These are phyloP conservation scores for Pharnaceum exiguum DNA, from an alignment of 148 eudicot genomes.

Conservation along the genomic window DNA sequence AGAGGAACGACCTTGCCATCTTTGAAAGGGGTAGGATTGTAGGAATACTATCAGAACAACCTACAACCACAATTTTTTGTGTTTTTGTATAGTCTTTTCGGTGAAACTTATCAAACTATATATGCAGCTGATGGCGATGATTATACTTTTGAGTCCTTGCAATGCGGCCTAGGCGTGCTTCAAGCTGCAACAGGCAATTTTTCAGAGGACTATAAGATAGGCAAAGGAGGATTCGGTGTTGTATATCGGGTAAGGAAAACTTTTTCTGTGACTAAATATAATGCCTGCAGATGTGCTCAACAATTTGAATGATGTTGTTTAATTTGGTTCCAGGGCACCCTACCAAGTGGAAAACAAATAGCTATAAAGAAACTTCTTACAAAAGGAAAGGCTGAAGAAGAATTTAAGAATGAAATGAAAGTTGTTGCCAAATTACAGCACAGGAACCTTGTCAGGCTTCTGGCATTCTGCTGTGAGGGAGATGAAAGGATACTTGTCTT, in stretches of 20 bases:
- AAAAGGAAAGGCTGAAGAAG: neutral
- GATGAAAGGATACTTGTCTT: no score
- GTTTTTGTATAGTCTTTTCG: no score
- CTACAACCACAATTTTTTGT: no score
- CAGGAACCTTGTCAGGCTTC: neutral
- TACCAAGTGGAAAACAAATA: neutral
- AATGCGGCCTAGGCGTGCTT: neutral
- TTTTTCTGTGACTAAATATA: no score
- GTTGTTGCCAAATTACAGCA: neutral
- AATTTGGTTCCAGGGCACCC: neutral
- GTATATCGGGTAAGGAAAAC: neutral
- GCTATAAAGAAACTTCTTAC: neutral
- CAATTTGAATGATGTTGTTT: no score
- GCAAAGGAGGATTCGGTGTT: neutral
- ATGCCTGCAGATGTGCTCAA: no score
- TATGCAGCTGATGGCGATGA: conserved; percentile 1
- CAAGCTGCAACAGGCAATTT: neutral
- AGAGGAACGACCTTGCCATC: no score
- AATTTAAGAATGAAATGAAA: neutral
- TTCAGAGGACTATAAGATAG: neutral
- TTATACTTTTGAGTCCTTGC: neutral
- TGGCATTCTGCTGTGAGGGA: no score
- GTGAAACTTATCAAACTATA: no score
- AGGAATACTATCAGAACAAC: no score
- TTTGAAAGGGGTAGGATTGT: no score